Conservation (phyloP, 257 asterid genomes). For the Paraleonurus japonicus region DNA sequence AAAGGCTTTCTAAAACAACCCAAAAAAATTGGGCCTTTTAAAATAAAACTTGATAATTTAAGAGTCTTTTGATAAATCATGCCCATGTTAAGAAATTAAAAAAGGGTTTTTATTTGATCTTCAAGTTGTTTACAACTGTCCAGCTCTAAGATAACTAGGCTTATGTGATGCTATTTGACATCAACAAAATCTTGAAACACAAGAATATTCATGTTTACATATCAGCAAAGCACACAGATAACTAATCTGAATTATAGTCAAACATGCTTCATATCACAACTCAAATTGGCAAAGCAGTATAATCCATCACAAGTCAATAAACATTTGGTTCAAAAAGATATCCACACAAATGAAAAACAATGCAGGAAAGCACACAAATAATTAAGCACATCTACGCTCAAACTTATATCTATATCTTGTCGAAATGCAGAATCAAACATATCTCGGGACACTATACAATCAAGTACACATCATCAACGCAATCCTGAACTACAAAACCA, state of each 20-base stretch:
- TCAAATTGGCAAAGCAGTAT: neutral
- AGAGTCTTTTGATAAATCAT: no score
- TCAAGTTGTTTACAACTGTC: no score
- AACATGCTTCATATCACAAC: neutral
- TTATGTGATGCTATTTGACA: no score
- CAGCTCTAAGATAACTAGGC: no score
- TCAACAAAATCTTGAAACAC: no score
- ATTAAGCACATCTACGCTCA: neutral
- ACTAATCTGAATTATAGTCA: neutral
- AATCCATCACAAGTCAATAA: neutral
- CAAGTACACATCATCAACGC: constrained; percentile 11
- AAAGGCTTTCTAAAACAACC: no score
- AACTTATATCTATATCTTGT: neutral
- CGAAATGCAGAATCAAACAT: neutral
- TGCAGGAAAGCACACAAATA: neutral
- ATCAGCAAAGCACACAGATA: neutral
- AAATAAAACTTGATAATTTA: no score
- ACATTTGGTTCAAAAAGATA: neutral
- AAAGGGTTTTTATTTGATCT: no score
- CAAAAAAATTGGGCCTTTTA: no score
- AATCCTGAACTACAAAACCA: constrained; percentile 13
- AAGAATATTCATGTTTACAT: neutral
- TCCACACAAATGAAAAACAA: neutral
- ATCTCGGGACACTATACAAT: constrained; percentile 21
- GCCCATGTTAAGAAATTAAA: no score